These are phyloP conservation scores for Metarhizium brunneum DNA, from an alignment of 2,329 filamentous ascomycete genomes.

Conservation along the genomic window DNA sequence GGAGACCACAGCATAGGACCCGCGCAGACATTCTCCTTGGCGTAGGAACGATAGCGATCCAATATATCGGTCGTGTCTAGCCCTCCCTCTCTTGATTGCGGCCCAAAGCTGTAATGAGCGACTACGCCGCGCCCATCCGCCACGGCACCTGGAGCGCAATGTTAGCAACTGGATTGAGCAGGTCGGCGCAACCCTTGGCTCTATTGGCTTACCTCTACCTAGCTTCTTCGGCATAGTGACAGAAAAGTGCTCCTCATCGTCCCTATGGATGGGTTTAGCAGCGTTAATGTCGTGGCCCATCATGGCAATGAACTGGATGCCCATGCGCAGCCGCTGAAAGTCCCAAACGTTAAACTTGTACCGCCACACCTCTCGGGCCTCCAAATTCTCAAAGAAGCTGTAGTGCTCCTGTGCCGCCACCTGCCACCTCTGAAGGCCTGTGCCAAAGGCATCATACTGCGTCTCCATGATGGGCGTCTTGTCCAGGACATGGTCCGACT, in stretches of 20 bases:
- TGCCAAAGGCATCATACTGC: conserved; percentile 36
- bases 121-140: conserved; percentile 47
- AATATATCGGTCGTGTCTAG: conserved; percentile 43
- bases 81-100: conserved; percentile 21
- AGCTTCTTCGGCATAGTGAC: conserved; percentile 28
- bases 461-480: conserved; percentile 38
- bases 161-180: conserved; percentile 7
- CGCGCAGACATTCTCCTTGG: conserved; percentile 38
- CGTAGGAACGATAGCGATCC: conserved; percentile 41
- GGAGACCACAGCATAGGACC: conserved; percentile 19
- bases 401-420: conserved; percentile 39
- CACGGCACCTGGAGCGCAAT: conserved; percentile 25
- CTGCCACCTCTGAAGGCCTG: conserved; percentile 38
- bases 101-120: conserved; percentile 40
- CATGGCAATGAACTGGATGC: conserved; percentile 44
- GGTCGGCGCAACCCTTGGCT: background rate
- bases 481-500: conserved; percentile 27
- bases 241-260: conserved; percentile 38
- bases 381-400: conserved; percentile 40
- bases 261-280: conserved; percentile 33
- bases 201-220: conserved; percentile 20
- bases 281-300: conserved; percentile 40
- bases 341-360: conserved; percentile 42
- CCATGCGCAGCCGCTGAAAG: conserved; percentile 40
- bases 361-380: conserved; percentile 30